Base-by-base conservation (phyloP, 345 rosid species). In the Murraya paniculata region DNA sequence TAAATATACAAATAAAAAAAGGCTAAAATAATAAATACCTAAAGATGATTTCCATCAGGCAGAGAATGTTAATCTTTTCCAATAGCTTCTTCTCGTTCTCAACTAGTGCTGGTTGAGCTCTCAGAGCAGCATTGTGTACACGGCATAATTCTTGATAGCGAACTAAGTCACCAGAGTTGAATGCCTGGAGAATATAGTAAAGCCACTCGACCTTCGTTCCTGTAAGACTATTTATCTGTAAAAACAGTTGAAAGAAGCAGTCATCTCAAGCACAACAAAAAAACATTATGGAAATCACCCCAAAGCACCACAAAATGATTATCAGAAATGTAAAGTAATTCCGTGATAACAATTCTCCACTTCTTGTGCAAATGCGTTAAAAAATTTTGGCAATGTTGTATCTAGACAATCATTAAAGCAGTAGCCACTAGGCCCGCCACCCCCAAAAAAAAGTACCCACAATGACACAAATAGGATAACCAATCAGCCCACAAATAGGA, bases 11-110 rank as follows among this genome's bases (percentile, higher is more conserved):
- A 41, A 24, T 38, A 74, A 33, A 70, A 75, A 30, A 76, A 33
- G n/a, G 57, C 68, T 28, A 64, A 79, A 50, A 70, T 22, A 30
- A 50, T 60, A 74, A 68, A 59, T 74, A 96, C 99, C 98, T 97
- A 85, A 97, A 97, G 82, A 97, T 97, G 77, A 97, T 97, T 85
- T 97, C 99, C 87, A 94, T 97, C 67, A 97, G 88, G 85, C 98
- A 92, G 62, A 97, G 98, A 79, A 97, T 97, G 86, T 97, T 94
- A 72, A 97, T 92, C 86, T 97, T 97, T 79, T 97, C 99, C 89
- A 94, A 80, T 11, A 97, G 87, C 84, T 94, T 93, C 82, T 88
- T 87, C 88, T 91, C 93, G 72, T 97, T 94, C 83, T 91, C 97
- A 81, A 97, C 98, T 41, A 97, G 84, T 56, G 98, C 99, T 62